phyloP scores from a whole-genome alignment of 768 basidiomycete genomes.

The Boletus sp. region DNA sequence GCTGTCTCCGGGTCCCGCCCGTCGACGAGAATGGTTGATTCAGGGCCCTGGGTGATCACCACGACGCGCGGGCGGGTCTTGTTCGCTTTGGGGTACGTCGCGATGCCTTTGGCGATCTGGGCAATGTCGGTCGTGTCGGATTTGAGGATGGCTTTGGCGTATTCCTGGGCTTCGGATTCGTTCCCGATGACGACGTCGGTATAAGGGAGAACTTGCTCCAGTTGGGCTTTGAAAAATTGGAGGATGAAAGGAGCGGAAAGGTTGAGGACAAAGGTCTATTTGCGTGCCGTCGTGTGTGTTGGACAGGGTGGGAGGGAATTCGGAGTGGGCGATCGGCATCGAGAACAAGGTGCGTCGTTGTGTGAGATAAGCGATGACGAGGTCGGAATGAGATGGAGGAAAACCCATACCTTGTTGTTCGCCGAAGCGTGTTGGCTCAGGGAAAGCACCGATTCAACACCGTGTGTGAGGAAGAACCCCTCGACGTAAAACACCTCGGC shows the following conservation, averaged over 20 bases:
- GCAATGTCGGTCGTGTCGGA: conserved; percentile 62
- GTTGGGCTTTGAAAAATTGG: conserved; percentile 83
- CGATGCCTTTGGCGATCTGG: conserved; percentile 71
- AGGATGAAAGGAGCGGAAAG: conserved; percentile 97
- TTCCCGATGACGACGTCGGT: conserved; percentile 94
- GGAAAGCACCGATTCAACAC: conserved; percentile 63
- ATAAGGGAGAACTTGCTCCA: conserved; percentile 78
- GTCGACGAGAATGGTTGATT: conserved; percentile 73
- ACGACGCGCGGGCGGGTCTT: conserved; percentile 80
- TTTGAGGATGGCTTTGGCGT: conserved; percentile 70
- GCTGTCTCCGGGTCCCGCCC: conserved; percentile 48
- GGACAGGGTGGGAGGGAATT: too few relatives aligned
- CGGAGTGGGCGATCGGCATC: not conserved
- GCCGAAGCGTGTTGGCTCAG: conserved; percentile 75
- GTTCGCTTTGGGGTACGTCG: conserved; percentile 73
- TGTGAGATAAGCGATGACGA: not conserved
- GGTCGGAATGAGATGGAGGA: not conserved
- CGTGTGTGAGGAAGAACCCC: conserved; percentile 97
- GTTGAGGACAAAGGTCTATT: conserved; percentile 86
- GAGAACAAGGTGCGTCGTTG: not conserved
- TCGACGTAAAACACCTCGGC: conserved; percentile 93
- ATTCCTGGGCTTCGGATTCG: conserved; percentile 89
- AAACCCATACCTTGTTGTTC: conserved; percentile 59
- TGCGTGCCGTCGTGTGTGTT: not conserved
- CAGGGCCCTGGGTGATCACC: conserved; percentile 86